A percentile compares a stretch with the other conserved stretches of the same genome.
phyloP scores from a whole-genome alignment of 768 basidiomycete genomes.

The Pulveroboletus frians region DNA sequence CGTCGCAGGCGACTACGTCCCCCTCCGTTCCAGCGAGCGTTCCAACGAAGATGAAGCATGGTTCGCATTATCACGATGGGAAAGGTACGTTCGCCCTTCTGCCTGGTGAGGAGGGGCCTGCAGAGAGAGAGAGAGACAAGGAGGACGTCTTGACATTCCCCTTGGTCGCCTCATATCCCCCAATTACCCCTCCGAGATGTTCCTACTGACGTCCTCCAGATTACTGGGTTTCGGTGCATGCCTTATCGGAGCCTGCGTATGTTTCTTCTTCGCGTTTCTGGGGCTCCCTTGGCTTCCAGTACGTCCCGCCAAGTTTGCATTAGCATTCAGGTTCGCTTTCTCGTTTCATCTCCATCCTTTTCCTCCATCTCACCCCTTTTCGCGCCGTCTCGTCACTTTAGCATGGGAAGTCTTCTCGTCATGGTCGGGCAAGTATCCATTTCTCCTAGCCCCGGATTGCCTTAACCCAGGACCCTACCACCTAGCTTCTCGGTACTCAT shows the following conservation, averaged over 20 bases:
- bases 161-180: neutral
- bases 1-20: conserved; percentile 83
- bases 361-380: neutral
- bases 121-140: neutral
- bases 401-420: conserved; percentile 85
- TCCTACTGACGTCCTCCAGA: conserved; percentile 34
- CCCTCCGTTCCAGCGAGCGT: conserved; percentile 72
- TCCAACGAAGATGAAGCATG: conserved; percentile 96
- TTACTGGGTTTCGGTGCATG: conserved; percentile 89
- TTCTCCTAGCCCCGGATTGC: neutral
- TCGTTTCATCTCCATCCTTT: neutral
- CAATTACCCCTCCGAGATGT: neutral
- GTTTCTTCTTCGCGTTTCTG: conserved; percentile 88
- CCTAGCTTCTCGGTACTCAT: conserved; percentile 75
- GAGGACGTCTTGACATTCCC: neutral
- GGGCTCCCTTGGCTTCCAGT: conserved; percentile 63
- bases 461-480: neutral
- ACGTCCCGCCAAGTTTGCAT: conserved; percentile 86
- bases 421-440: conserved; percentile 77
- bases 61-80: conserved; percentile 91
- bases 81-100: conserved; percentile 46
- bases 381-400: conserved; percentile 20
- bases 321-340: conserved; percentile 65
- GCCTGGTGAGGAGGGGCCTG: neutral
- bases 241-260: conserved; percentile 83